Evolutionary conservation across 495 filamentous ascomycete species (phyloP).

Genomic region (Friedmanniomyces endolithicus): DNA sequence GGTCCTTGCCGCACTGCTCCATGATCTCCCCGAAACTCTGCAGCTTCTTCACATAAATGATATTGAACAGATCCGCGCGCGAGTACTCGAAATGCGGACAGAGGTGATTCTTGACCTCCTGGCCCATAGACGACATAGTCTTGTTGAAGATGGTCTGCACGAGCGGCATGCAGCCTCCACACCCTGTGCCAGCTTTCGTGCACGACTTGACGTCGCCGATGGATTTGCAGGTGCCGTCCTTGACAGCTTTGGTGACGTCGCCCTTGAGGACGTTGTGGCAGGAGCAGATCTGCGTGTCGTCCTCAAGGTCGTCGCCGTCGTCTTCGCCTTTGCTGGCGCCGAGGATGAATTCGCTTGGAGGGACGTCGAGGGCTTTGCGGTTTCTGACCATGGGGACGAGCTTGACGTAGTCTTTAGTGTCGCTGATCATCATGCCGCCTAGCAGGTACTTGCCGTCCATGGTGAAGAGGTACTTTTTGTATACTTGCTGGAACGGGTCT

Average conservation of each 20-base stretch:
- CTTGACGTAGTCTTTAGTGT: constrained; percentile 89
- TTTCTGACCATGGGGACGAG: constrained; percentile 87
- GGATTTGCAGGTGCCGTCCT: constrained; percentile 72
- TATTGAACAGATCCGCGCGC: constrained; percentile 80
- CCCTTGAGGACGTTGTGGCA: constrained; percentile 95
- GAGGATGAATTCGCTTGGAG: constrained; percentile 81
- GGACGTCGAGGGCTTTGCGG: constrained; percentile 65
- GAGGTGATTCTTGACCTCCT: constrained; percentile 75
- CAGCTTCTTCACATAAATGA: constrained; percentile 71
- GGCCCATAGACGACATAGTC: constrained; percentile 79
- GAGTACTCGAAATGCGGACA: constrained; percentile 83
- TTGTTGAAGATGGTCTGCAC: constrained; percentile 89
- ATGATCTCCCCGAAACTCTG: constrained; percentile 70
- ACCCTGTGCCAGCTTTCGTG: constrained; percentile 91
- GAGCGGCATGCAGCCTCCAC: constrained; percentile 87
- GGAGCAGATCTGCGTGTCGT: constrained; percentile 86
- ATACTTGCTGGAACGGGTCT: constrained; percentile 85
- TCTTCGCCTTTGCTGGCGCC: constrained; percentile 66
- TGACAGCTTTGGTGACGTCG: constrained; percentile 53
- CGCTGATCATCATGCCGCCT: constrained; percentile 97
- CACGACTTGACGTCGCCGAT: constrained; percentile 83
- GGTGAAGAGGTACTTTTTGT: constrained; percentile 94
- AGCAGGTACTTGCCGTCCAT: constrained; percentile 85
- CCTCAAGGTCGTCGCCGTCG: constrained; percentile 60
- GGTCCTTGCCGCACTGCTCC: constrained; percentile 63